Evolutionary conservation across 2,329 filamentous ascomycete genomes (phyloP), one percentile per base, ranked within the genome.

Genomic region (Alternaria brassicicola): DNA sequence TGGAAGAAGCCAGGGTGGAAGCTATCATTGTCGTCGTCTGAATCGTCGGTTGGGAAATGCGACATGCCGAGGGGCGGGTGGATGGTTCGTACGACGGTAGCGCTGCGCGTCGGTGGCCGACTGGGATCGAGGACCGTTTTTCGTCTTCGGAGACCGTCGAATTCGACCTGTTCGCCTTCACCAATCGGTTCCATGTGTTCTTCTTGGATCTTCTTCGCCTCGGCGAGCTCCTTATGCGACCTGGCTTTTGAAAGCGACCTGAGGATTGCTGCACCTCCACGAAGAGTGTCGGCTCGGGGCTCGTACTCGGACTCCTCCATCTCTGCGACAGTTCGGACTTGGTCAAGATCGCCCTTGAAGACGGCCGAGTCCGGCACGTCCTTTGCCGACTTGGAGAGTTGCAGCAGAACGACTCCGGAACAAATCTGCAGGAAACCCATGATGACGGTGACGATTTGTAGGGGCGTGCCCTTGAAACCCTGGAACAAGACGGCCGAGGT

Each of bases 361-460:
- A 99, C 88, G 30, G 93, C 93, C 0, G 92, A 84, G 74, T 98
- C 95, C 6, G 95, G 95, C 0, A 99, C 94, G 72, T 99, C 94
- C 75, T 98, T 99, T 68, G 95, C 92, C 0, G 94, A 97, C 76
- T 98, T 98, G 51, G 95, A 97, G n/a, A 99, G 86, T 74, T 99
- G 95, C 9, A 99, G 81, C 7, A 99, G 80, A 0, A 98, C 89
- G 6, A 98, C 95, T 1, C 95, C 95, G 0, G 93, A 85, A 76
- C 95, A 99, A 61, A 99, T 99, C 60, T 90, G 89, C 38, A 99
- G 80, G 79, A 99, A 99, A 1, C 95, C 95, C 81, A 96, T 87
- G 55, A 98, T 89, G 28, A 98, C 91, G 0, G 93, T 97, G 43
- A 91, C 84, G 56, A 99, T 98, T 25, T 90, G 86, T 6, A 87